Evolutionary conservation across 371 early-diverging fungal genomes (phyloP).

Genomic region (Mucor sp.): DNA sequence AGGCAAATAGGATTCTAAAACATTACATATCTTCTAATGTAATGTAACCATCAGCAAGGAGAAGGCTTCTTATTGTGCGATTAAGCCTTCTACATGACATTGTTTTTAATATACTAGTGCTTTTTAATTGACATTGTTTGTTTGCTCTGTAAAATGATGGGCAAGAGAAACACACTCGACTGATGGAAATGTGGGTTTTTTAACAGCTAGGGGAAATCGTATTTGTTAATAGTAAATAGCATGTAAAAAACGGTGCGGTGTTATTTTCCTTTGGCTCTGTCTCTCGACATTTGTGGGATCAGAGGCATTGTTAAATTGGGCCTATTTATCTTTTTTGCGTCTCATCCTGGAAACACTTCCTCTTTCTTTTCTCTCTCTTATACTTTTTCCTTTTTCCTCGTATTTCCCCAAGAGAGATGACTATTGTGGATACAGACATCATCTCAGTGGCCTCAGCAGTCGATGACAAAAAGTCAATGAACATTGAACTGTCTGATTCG

Average conservation of each 20-base stretch:
- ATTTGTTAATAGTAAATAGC: neutral
- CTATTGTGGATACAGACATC: slow-evolving; percentile 16
- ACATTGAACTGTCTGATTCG: slow-evolving; percentile 11
- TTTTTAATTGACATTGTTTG: neutral
- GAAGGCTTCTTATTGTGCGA: neutral
- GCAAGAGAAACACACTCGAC: neutral
- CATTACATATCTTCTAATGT: neutral
- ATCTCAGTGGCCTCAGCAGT: slow-evolving; percentile 5
- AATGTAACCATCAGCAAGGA: neutral
- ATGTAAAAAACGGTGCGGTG: neutral
- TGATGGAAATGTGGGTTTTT: neutral
- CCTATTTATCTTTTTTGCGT: neutral
- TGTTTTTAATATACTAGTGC: neutral
- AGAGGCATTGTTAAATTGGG: neutral
- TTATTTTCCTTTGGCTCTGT: neutral
- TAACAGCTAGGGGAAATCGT: neutral
- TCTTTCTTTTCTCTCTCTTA: neutral
- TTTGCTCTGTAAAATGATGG: neutral
- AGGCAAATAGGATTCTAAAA: neutral
- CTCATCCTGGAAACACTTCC: neutral
- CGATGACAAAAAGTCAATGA: slow-evolving; percentile 9
- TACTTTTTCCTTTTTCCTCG: neutral
- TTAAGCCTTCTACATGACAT: neutral
- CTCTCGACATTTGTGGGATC: neutral
- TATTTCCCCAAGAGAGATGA: slow-evolving; percentile 3